Evolutionary conservation across 176 grass and related monocot species (phyloP).

Genomic region (Paspalum notatum): DNA sequence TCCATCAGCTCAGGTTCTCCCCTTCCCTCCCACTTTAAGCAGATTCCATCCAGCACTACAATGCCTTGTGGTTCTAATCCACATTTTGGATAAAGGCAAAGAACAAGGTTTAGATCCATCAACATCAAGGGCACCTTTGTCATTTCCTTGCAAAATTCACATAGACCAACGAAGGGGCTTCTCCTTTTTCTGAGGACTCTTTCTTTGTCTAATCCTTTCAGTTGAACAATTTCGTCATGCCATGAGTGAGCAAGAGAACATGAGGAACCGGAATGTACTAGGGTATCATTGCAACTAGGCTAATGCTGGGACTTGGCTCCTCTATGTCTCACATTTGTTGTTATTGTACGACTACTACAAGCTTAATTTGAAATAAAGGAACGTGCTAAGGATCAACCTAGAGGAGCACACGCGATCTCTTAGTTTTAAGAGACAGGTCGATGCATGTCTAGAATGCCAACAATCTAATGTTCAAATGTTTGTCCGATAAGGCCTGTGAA

Average conservation of each 20-base stretch:
- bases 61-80: constrained; percentile 51
- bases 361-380: background rate
- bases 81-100: constrained; percentile 47
- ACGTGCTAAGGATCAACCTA: background rate
- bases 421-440: background rate
- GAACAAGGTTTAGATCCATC: constrained; percentile 37
- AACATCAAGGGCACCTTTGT: constrained; percentile 29
- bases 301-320: background rate
- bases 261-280: constrained; percentile 11
- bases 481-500: background rate
- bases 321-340: background rate
- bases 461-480: background rate
- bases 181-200: background rate
- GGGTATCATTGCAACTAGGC: background rate
- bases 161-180: background rate
- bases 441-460: background rate
- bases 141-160: constrained; percentile 19
- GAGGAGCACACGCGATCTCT: background rate
- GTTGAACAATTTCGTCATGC: background rate
- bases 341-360: background rate
- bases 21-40: constrained; percentile 45
- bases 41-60: constrained; percentile 52
- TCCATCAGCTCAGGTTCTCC: constrained; percentile 60
- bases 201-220: background rate
- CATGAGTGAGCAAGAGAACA: background rate